Conservation (phyloP, 352 stramenopile genomes). For the Phytopythium chamaehyphon region DNA sequence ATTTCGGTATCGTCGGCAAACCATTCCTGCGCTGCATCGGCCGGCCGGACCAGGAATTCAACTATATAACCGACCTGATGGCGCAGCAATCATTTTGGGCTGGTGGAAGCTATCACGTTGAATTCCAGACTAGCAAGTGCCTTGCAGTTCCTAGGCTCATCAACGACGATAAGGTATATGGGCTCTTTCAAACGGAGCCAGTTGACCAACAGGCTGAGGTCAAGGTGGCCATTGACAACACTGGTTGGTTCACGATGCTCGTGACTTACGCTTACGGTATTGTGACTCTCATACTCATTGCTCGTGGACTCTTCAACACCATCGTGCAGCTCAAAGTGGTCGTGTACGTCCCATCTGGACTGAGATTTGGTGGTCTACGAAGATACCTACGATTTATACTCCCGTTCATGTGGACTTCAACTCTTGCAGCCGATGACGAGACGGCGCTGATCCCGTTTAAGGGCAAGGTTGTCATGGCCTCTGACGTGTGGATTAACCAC, state of each 20-base stretch:
- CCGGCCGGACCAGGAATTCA: conserved; percentile 30
- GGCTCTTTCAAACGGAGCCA: conserved; percentile 41
- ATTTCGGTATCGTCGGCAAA: conserved; percentile 37
- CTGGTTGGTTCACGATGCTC: conserved; percentile 32
- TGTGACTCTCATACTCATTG: conserved; percentile 45
- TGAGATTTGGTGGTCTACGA: conserved; percentile 27
- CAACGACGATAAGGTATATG: conserved; percentile 33
- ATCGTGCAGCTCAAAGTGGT: conserved; percentile 34
- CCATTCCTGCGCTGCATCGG: conserved; percentile 50
- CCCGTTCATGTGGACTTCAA: conserved; percentile 39
- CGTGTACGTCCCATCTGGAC: conserved; percentile 32
- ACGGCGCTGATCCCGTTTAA: conserved; percentile 46
- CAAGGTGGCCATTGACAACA: conserved; percentile 36
- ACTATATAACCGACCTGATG: conserved; percentile 61
- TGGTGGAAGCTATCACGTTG: conserved; percentile 37
- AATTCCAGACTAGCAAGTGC: conserved; percentile 59
- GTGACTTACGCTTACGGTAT: conserved; percentile 41
- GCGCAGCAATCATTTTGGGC: conserved; percentile 54
- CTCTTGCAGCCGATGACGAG: conserved; percentile 28
- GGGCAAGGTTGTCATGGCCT: conserved; percentile 43
- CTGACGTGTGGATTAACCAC: conserved; percentile 66
- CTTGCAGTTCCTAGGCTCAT: conserved; percentile 32
- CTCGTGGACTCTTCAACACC: conserved; percentile 40
- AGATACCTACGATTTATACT: conserved; percentile 34
- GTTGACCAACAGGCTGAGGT: conserved; percentile 37